These are phyloP conservation scores for Pythium graminicola DNA, from an alignment of 352 stramenopile species.

Conservation along the genomic window DNA sequence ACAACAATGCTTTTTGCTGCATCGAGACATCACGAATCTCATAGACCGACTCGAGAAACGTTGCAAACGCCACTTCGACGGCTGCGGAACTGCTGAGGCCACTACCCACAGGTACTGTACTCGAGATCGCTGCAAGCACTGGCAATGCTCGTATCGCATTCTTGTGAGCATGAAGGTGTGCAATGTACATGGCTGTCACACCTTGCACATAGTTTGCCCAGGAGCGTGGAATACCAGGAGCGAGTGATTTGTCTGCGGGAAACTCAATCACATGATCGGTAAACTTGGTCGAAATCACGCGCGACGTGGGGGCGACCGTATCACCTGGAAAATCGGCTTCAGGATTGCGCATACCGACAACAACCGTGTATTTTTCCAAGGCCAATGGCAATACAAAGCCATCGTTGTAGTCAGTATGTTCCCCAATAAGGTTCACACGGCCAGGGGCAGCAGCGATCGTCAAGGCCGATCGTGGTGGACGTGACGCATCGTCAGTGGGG, in stretches of 20 bases:
- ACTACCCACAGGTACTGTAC: conserved; percentile 89
- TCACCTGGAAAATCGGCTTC: conserved; percentile 13
- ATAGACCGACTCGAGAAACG: conserved; percentile 89
- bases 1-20: conserved; percentile 86
- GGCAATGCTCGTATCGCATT: conserved; percentile 32
- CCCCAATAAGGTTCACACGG: conserved; percentile 94
- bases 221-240: conserved; percentile 37
- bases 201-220: conserved; percentile 95
- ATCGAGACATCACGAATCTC: conserved; percentile 37
- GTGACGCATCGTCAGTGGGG: conserved; percentile 14
- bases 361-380: conserved; percentile 82
- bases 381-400: conserved; percentile 95
- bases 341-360: conserved; percentile 52
- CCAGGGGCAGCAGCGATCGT: conserved; percentile 80
- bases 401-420: conserved; percentile 96
- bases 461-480: conserved; percentile 33
- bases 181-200: conserved; percentile 88
- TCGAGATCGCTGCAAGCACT: conserved; percentile 82
- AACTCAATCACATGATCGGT: conserved; percentile 43
- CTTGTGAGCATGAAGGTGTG: conserved; percentile 30
- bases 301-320: conserved; percentile 21
- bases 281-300: conserved; percentile 58
- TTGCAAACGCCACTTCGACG: conserved; percentile 89
- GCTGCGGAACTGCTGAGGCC: conserved; percentile 91
- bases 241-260: conserved; percentile 41